Evolutionary conservation across 2,329 filamentous ascomycete species (phyloP).

Genomic region (Mycosphaerelloides madeirae): DNA sequence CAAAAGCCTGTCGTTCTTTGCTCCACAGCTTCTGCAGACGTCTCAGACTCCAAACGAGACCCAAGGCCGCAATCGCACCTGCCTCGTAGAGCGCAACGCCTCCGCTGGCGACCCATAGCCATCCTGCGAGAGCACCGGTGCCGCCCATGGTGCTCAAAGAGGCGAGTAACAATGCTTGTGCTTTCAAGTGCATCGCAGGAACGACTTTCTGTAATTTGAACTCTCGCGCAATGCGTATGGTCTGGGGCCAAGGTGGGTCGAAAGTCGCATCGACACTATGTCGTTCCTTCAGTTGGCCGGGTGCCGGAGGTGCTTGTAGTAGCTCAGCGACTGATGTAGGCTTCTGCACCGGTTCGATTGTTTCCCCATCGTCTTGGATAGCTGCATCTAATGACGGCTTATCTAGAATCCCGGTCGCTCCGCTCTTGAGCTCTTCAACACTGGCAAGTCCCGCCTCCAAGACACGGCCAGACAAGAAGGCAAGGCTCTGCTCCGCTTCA

Average conservation of each 20-base stretch:
- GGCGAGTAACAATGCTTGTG: slow-evolving; percentile 58
- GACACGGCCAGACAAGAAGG: slow-evolving; percentile 76
- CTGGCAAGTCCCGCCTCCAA: slow-evolving; percentile 55
- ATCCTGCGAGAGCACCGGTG: slow-evolving; percentile 49
- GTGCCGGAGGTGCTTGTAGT: slow-evolving; percentile 24
- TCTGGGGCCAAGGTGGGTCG: slow-evolving; percentile 61
- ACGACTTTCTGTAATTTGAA: slow-evolving; percentile 39
- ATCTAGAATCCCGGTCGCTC: no score
- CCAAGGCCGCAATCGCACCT: slow-evolving; percentile 55
- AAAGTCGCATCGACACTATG: slow-evolving; percentile 30
- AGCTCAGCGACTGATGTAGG: slow-evolving; percentile 27
- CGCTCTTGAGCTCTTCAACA: slow-evolving; percentile 20
- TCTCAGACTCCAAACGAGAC: slow-evolving; percentile 53
- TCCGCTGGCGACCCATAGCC: slow-evolving; percentile 52
- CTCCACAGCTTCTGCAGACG: slow-evolving; percentile 58
- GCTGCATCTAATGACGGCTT: no score
- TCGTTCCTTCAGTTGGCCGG: slow-evolving; percentile 23
- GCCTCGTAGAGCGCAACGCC: slow-evolving; percentile 53
- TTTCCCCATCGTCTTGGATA: slow-evolving; percentile 4
- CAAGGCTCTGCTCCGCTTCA: slow-evolving; percentile 71
- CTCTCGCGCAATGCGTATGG: slow-evolving; percentile 67
- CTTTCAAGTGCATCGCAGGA: slow-evolving; percentile 42
- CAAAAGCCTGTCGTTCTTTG: slow-evolving; percentile 48
- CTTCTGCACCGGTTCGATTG: slow-evolving; percentile 3
- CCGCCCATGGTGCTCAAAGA: slow-evolving; percentile 66